Percentiles rank a stretch among this genome's conserved stretches.
These are phyloP conservation scores for Penicillium longicatenatum DNA, from an alignment of 495 filamentous ascomycete genomes.

Conservation along the genomic window DNA sequence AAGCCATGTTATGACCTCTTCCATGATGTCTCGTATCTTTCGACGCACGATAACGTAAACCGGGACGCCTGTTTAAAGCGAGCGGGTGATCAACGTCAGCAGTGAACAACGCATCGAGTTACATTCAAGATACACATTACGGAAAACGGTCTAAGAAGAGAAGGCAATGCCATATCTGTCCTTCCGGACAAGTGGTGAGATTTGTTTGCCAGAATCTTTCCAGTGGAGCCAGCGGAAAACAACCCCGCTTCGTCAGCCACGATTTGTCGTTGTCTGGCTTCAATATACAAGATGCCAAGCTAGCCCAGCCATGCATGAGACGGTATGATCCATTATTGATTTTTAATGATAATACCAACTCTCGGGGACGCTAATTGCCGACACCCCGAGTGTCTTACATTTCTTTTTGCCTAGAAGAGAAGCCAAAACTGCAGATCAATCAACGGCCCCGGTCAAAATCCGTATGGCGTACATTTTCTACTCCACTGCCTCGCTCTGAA, in stretches of 20 bases:
- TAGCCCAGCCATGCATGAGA: background rate
- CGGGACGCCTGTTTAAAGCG: too few relatives aligned
- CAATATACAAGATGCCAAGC: too few relatives aligned
- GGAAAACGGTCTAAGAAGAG: too few relatives aligned
- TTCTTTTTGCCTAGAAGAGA: background rate
- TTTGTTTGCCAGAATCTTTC: background rate
- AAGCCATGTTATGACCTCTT: background rate
- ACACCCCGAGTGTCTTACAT: background rate
- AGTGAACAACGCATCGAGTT: background rate
- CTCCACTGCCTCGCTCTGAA: background rate
- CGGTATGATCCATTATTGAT: too few relatives aligned
- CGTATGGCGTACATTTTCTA: background rate
- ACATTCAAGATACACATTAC: background rate
- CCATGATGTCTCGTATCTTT: background rate
- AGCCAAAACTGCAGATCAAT: background rate
- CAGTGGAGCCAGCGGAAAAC: background rate
- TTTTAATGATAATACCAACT: background rate
- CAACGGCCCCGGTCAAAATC: background rate
- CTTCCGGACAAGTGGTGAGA: too few relatives aligned
- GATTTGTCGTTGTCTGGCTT: too few relatives aligned
- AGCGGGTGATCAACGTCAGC: background rate
- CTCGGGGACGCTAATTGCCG: background rate
- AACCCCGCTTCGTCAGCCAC: background rate
- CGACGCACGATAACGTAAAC: background rate
- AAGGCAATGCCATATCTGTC: too few relatives aligned